A percentile compares a stretch with the other conserved stretches of the same genome.
Conservation (phyloP, 495 filamentous ascomycete species). For the Xylaria longipes region DNA sequence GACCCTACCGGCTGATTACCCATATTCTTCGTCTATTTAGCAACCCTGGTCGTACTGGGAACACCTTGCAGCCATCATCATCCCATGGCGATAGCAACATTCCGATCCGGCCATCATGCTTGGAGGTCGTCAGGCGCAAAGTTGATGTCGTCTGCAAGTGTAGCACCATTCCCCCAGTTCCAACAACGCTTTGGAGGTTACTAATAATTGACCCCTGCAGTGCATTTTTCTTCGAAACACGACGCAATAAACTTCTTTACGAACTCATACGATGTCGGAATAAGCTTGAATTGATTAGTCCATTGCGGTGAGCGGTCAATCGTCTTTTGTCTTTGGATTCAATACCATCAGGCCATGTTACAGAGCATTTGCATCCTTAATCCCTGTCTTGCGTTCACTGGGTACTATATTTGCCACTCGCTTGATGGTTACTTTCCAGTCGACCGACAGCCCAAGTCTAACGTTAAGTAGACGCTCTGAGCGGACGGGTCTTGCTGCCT, state of each 20-base stretch:
- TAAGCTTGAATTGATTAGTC: not conserved
- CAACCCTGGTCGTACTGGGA: not conserved
- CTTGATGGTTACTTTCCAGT: constrained; percentile 14
- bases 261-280: not conserved
- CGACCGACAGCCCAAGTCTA: not conserved
- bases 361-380: constrained; percentile 6
- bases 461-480: not conserved
- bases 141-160: not conserved
- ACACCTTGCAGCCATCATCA: not conserved
- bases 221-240: not conserved
- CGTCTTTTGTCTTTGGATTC: not conserved
- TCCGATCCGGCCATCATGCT: not conserved
- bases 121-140: not conserved
- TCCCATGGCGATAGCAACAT: not conserved
- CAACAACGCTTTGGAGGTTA: not conserved
- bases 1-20: not conserved
- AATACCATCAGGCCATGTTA: constrained; percentile 5
- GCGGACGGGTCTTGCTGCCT: not conserved
- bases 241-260: too few species aligned
- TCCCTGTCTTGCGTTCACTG: not conserved
- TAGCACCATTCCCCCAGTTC: constrained; percentile 1
- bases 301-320: not conserved
- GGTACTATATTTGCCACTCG: constrained; percentile 10
- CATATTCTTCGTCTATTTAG: not conserved
- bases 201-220: not conserved